Evolutionary conservation across 768 basidiomycete genomes (phyloP).

Genomic region (Nidularia pulvinata): DNA sequence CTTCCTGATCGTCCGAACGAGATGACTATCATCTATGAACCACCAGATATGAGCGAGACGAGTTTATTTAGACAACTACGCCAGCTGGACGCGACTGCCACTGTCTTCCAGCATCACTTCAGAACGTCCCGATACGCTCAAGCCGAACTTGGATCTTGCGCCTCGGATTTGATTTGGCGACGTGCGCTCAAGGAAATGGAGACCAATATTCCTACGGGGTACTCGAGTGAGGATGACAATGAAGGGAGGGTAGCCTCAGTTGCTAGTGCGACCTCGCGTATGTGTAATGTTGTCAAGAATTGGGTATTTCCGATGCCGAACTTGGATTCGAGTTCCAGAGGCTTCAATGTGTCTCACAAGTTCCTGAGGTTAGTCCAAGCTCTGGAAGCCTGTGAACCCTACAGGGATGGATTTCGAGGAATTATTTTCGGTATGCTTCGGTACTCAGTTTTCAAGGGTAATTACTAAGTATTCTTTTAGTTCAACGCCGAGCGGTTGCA

Average conservation of each 20-base stretch:
- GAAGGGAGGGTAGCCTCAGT: constrained; percentile 22
- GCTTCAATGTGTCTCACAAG: constrained; percentile 72
- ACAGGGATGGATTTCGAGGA: constrained; percentile 62
- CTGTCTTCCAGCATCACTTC: constrained; percentile 39
- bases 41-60: constrained; percentile 29
- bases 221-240: constrained; percentile 33
- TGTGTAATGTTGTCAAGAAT: constrained; percentile 47
- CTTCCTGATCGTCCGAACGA: constrained; percentile 44
- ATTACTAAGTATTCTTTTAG: constrained; percentile 26
- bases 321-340: constrained; percentile 48
- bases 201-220: constrained; percentile 19
- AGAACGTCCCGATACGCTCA: constrained; percentile 43
- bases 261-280: constrained; percentile 17
- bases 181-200: constrained; percentile 43
- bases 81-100: constrained; percentile 36
- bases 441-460: background rate
- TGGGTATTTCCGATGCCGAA: constrained; percentile 70
- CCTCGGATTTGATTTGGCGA: constrained; percentile 72
- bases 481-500: constrained; percentile 54
- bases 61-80: constrained; percentile 46
- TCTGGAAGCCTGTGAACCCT: constrained; percentile 50
- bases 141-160: constrained; percentile 64
- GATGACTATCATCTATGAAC: constrained; percentile 52
- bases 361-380: constrained; percentile 60
- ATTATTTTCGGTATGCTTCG: constrained; percentile 57